phyloP scores from a whole-genome alignment of 306 rosid species.

The Dicorynia guianensis region DNA sequence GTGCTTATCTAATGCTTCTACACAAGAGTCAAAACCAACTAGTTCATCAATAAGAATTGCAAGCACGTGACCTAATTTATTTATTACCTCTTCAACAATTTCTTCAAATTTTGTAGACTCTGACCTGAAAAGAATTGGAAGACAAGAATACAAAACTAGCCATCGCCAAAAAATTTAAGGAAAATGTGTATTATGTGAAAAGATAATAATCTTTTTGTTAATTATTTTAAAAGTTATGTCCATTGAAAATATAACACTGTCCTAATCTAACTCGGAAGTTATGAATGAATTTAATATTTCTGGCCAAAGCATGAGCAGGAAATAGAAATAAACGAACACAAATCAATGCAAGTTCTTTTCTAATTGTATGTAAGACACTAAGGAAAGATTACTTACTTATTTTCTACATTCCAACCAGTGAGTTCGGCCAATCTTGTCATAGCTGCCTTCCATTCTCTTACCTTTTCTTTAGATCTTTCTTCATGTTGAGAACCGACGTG shows the following conservation, averaged over 20 bases:
- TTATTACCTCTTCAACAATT: too few species aligned
- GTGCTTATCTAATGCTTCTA: background rate
- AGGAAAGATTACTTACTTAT: background rate
- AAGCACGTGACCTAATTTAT: background rate
- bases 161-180: background rate
- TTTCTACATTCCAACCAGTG: background rate
- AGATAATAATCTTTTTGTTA: too few species aligned
- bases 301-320: too few species aligned
- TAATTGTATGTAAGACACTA: background rate
- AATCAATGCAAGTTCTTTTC: background rate
- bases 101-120: background rate
- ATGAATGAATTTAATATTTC: too few species aligned
- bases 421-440: background rate
- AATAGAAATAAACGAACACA: background rate
- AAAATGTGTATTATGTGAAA: too few species aligned
- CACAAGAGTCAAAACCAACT: background rate
- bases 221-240: too few species aligned
- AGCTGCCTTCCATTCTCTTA: background rate
- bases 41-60: background rate
- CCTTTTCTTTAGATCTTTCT: background rate
- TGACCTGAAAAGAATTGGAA: background rate
- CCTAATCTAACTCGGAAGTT: too few species aligned
- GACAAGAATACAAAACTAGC: background rate
- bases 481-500: too few species aligned
- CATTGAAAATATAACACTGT: too few species aligned